Percentiles rank a stretch among this genome's conserved stretches.
Evolutionary conservation across 75 land plant species (phyloP).

Genomic region (Picea sitchensis): DNA sequence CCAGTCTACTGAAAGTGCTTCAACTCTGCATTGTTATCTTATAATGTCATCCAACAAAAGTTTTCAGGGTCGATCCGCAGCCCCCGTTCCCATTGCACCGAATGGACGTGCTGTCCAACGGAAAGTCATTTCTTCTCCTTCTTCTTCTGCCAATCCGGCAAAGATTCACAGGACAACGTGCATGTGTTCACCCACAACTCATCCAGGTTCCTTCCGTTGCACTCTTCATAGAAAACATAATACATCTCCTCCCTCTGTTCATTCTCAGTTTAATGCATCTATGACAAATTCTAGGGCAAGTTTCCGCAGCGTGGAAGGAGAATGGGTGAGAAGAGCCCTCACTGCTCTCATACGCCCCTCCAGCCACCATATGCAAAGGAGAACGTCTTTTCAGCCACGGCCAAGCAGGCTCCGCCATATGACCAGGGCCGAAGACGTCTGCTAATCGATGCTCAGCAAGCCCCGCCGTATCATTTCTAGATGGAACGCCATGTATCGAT

Average conservation of each 20-base stretch:
- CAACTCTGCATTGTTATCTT: too few species aligned
- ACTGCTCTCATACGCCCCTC: conserved; percentile 24
- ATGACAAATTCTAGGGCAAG: conserved; percentile 26
- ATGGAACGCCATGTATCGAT: too few species aligned
- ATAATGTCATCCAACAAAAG: too few species aligned
- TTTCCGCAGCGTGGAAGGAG: conserved; percentile 24
- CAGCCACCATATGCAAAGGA: conserved; percentile 15
- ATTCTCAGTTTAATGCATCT: conserved; percentile 6
- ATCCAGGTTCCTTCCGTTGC: conserved; percentile 8
- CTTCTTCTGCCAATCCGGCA: too few species aligned
- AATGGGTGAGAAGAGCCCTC: conserved; percentile 21
- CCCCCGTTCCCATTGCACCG: too few species aligned
- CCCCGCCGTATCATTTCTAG: too few species aligned
- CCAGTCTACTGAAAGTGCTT: too few species aligned
- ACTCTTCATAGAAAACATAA: neutral
- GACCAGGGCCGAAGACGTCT: conserved; percentile 25
- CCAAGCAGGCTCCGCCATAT: conserved; percentile 57
- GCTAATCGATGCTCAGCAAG: too few species aligned
- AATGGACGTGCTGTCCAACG: too few species aligned
- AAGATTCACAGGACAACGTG: neutral
- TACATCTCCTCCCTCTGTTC: neutral
- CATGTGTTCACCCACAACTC: neutral
- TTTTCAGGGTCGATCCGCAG: too few species aligned
- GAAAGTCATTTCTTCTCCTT: too few species aligned
- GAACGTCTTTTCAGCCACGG: conserved; percentile 16